Percentiles rank a stretch among this genome's conserved stretches.
Evolutionary conservation across 1,139 yeast genomes (phyloP).

Genomic region (Debaryomyces nepalensis): DNA sequence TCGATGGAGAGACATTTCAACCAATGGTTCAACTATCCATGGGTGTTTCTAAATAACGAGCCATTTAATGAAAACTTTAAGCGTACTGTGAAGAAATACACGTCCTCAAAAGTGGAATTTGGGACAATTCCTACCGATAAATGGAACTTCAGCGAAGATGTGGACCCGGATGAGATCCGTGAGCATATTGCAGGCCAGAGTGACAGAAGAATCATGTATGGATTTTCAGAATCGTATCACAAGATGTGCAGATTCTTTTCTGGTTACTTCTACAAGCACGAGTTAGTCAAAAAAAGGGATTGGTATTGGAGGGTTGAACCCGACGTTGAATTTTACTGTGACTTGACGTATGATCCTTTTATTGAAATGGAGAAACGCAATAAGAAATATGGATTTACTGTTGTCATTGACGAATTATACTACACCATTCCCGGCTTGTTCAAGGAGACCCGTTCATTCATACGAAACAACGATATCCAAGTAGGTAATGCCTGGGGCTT

Average conservation of each 20-base stretch:
- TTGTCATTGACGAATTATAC: slow-evolving; percentile 71
- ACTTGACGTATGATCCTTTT: slow-evolving; percentile 89
- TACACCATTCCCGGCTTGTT: slow-evolving; percentile 83
- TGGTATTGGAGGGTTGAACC: slow-evolving; percentile 98
- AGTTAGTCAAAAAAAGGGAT: slow-evolving; percentile 64
- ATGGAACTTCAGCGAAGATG: slow-evolving; percentile 60
- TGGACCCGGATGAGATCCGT: slow-evolving; percentile 40
- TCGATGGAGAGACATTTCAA: slow-evolving; percentile 85
- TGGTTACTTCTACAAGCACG: slow-evolving; percentile 78
- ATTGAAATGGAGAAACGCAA: slow-evolving; percentile 69
- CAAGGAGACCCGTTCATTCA: slow-evolving; percentile 67
- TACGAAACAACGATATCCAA: slow-evolving; percentile 46
- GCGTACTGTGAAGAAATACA: slow-evolving; percentile 47
- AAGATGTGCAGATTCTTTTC: slow-evolving; percentile 73
- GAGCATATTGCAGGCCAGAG: slow-evolving; percentile 74
- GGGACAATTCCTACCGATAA: slow-evolving; percentile 66
- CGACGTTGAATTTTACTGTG: slow-evolving; percentile 85
- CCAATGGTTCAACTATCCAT: slow-evolving; percentile 89
- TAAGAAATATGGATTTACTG: slow-evolving; percentile 84
- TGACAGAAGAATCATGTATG: slow-evolving; percentile 80
- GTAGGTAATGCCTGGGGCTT: slow-evolving; percentile 64
- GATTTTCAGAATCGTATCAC: slow-evolving; percentile 76
- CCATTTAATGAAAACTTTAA: slow-evolving; percentile 70
- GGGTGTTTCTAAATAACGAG: slow-evolving; percentile 83
- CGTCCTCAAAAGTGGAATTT: slow-evolving; percentile 66